phyloP scores from a whole-genome alignment of 352 stramenopile genomes.

The Pythium inflatum region DNA sequence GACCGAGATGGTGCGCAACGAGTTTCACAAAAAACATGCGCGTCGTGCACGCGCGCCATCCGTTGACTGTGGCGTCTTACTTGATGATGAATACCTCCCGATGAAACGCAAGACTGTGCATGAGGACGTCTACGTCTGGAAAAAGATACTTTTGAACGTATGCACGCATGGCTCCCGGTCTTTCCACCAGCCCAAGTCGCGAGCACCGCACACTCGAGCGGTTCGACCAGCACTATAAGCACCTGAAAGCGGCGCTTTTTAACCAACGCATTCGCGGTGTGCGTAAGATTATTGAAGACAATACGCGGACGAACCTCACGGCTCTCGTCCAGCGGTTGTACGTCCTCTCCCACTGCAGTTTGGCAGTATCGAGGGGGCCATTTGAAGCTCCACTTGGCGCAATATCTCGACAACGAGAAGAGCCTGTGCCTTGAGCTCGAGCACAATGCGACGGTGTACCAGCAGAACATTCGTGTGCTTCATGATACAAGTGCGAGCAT shows the following conservation, averaged over 20 bases:
- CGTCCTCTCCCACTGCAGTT: slow-evolving; percentile 73
- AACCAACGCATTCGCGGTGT: slow-evolving; percentile 59
- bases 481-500: slow-evolving; percentile 60
- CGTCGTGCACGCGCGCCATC: slow-evolving; percentile 42
- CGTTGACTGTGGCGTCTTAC: slow-evolving; percentile 52
- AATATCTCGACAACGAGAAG: slow-evolving; percentile 78
- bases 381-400: slow-evolving; percentile 65
- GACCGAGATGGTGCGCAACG: slow-evolving; percentile 75
- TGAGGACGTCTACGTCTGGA: slow-evolving; percentile 44
- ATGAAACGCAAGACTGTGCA: slow-evolving; percentile 45
- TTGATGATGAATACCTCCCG: slow-evolving; percentile 45
- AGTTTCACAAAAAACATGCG: slow-evolving; percentile 82
- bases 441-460: slow-evolving; percentile 57
- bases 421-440: slow-evolving; percentile 70
- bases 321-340: slow-evolving; percentile 54
- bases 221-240: slow-evolving; percentile 78
- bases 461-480: slow-evolving; percentile 64
- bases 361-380: slow-evolving; percentile 66
- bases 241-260: slow-evolving; percentile 50
- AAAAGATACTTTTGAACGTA: slow-evolving; percentile 36
- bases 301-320: slow-evolving; percentile 46
- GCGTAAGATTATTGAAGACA: slow-evolving; percentile 66
- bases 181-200: slow-evolving; percentile 61
- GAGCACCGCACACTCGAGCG: slow-evolving; percentile 64
- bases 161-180: slow-evolving; percentile 48